Conservation (phyloP, 768 basidiomycete genomes). For the Gloeopeniophorella convolvens region DNA sequence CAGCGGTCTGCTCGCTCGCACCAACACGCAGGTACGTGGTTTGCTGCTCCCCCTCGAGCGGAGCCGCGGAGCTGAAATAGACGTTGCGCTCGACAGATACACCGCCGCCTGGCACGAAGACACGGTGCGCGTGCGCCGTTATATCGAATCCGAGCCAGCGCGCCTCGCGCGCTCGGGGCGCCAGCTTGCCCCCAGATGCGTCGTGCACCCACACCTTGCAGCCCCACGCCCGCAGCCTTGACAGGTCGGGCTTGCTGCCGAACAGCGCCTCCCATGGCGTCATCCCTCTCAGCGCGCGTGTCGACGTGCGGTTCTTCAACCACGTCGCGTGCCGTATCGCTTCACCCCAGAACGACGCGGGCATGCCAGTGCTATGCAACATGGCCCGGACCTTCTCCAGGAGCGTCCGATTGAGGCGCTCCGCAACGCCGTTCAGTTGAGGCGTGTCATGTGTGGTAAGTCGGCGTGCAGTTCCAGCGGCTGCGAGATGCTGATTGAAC, state of each 20-base stretch:
- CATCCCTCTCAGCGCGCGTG: conserved; percentile 22
- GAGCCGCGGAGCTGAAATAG: neutral
- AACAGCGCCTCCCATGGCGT: conserved; percentile 22
- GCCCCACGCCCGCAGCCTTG: conserved; percentile 10
- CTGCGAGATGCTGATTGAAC: conserved; percentile 31
- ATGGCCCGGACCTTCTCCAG: conserved; percentile 31
- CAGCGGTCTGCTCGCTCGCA: no score
- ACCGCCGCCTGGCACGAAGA: conserved; percentile 14
- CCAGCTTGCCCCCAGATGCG: neutral
- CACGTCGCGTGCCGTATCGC: conserved; percentile 31
- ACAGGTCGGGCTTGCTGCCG: conserved; percentile 18
- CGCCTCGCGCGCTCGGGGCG: neutral
- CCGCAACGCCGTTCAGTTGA: conserved; percentile 39
- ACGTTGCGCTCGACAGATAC: conserved; percentile 19
- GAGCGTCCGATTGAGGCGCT: conserved; percentile 35
- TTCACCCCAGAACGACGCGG: conserved; percentile 35
- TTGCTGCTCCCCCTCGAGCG: no score
- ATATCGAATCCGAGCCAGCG: conserved; percentile 8
- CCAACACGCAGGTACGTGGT: no score
- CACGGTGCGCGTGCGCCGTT: conserved; percentile 7
- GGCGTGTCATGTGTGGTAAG: conserved; percentile 38
- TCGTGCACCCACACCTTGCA: conserved; percentile 13
- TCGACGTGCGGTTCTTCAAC: conserved; percentile 32
- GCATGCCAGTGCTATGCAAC: conserved; percentile 31
- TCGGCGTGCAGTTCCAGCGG: conserved; percentile 33